Conservation (phyloP, 1,284 basidiomycete genomes). For the Coniferiporia weirii region DNA sequence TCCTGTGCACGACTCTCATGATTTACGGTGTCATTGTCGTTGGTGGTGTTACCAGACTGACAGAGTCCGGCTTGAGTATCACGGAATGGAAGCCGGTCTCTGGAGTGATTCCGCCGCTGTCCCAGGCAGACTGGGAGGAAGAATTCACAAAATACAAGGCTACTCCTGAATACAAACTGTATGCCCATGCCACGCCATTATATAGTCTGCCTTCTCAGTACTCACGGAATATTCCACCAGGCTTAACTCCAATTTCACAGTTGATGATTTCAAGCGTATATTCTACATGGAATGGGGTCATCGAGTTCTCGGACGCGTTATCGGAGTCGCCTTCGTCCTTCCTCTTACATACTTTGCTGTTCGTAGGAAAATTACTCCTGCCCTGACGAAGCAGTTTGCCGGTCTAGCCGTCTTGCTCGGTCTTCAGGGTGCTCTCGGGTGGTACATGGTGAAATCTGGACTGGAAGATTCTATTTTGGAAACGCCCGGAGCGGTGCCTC, state of each 20-base stretch:
- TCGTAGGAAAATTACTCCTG: constrained; percentile 60
- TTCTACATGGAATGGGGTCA: constrained; percentile 99
- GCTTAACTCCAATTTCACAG: constrained; percentile 81
- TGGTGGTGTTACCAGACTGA: constrained; percentile 93
- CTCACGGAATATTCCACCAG: constrained; percentile 35
- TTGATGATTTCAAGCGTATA: constrained; percentile 93
- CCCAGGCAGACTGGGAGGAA: constrained; percentile 72
- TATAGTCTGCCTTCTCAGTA: neutral
- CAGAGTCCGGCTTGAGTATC: constrained; percentile 96
- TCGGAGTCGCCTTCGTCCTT: constrained; percentile 78
- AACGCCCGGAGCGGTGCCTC: constrained; percentile 79
- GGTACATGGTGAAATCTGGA: constrained; percentile 99
- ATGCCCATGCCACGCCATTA: constrained; percentile 29
- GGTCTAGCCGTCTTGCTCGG: constrained; percentile 80
- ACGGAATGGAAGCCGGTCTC: constrained; percentile 97
- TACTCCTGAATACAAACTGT: constrained; percentile 96
- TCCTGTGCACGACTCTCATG: constrained; percentile 77
- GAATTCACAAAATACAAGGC: constrained; percentile 96
- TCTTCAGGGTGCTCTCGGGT: constrained; percentile 88
- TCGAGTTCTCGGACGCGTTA: constrained; percentile 86
- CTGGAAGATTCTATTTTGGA: constrained; percentile 80
- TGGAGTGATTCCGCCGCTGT: constrained; percentile 82
- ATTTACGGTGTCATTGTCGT: constrained; percentile 93
- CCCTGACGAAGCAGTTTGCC: constrained; percentile 59
- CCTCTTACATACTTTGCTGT: constrained; percentile 77